Base-by-base conservation (phyloP, 2,329 filamentous ascomycete genomes). In the Mycosphaerella sp. region DNA sequence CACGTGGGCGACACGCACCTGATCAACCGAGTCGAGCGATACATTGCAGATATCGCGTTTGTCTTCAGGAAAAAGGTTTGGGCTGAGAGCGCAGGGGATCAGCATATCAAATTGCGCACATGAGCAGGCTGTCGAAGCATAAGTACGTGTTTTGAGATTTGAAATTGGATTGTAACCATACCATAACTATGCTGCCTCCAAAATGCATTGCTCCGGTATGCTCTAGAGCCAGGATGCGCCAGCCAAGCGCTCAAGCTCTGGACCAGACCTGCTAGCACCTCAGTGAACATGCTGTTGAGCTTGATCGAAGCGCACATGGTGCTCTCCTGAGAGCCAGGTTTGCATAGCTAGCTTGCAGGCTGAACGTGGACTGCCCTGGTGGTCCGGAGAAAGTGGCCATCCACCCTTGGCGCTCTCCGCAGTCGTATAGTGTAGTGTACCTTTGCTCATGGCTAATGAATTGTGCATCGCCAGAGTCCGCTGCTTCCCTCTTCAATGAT, bases 401-500 rank as follows among this genome's bases (percentile, higher is more conserved):
- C 30, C 6, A 4, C 42, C 21, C 8, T 30, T 44, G 10, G 7
- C 16, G 14, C 36, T 21, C 14, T 40, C 36, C 9, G 14, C 36
- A 40, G 6, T 12, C 12, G 14, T 17, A 21, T 40, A 21, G 17
- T 14, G 17, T 13, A 40, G 36, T 40, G 9, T 40, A 3, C 12
- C 14, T 16, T 5, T 10, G 36, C 4, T 12, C 10, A 34, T 34
- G 9, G 30, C 13, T 6, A 5, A 16, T 40, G 7, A 6, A n/a
- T 28, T 17, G 4, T 39, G 17, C 14, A n/a, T 9, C 16, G 32
- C 7, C 16, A 13, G 4, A 12, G 13, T 5, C 21, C 14, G 10
- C 28, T 8, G 30, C 6, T 34, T 34, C 9, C 30, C 13, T 3
- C 28, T 36, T 10, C 63, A 70, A 56, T 82, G 78, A 75, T 82